Evolutionary conservation across 1,284 basidiomycete genomes (phyloP), one percentile per base, ranked within the genome.

Genomic region (Boletus hoseneyae): DNA sequence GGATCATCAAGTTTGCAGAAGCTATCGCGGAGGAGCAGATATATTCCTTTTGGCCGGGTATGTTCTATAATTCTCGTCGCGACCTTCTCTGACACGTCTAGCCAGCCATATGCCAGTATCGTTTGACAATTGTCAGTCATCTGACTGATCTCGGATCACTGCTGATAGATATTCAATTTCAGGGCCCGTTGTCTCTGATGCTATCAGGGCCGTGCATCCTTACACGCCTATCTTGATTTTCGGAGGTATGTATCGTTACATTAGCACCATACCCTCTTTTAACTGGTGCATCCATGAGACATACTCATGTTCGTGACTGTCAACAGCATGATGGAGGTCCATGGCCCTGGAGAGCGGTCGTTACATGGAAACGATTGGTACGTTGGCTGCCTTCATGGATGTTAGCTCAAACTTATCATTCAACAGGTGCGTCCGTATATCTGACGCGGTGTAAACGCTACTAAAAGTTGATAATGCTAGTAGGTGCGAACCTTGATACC

Each of bases 341-440:
- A 85, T 90, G 75, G 75, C 80, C 1, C 69, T 93, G 33, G 87
- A 90, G 57, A 90, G 87, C 47, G 91, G 91, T 40, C 75, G 88
- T 21, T 94, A 92, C 66, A 87, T 93, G 83, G 91, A 93, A 70
- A 93, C 91, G 6, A 74, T 93, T 50, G 89, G 88, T 73, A 64
- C 57, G 73, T 59, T 13, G 4, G 4, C 30, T 33, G 3, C 13
- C 18, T 44, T 6, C 4, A 13, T 4, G 6, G 34, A 10, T 12
- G n/a, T 11, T 16, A 11, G 4, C 11, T 35, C 23, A 5, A 21
- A 16, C 27, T 34, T 0, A n/a, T 16, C 4, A 7, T 27, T 40
- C 21, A 21, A 32, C 37, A 69, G 67, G 64, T 16, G n/a, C 6
- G 48, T 54, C 2, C 4, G 16, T 30, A 18, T 12, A 42, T 36